phyloP scores from a whole-genome alignment of 805 yeast genomes.

The Tetrapisispora phaffii region DNA sequence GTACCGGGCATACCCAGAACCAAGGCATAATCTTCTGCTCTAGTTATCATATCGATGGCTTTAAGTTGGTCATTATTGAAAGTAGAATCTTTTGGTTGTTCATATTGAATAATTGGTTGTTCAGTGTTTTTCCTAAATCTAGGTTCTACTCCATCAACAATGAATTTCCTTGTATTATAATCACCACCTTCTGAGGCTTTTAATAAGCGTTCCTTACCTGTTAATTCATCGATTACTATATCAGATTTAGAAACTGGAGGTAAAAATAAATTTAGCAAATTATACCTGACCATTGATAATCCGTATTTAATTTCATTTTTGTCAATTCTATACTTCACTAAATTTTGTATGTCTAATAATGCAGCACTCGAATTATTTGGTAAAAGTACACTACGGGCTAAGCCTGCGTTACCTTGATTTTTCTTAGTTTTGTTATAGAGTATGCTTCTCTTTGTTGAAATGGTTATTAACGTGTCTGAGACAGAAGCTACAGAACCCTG shows the following conservation, averaged over 20 bases:
- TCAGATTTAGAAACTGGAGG: slow-evolving; percentile 25
- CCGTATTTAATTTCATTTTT: slow-evolving; percentile 70
- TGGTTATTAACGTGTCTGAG: slow-evolving; percentile 33
- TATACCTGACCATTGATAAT: slow-evolving; percentile 65
- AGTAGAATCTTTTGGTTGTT: slow-evolving; percentile 5
- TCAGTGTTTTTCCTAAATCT: slow-evolving; percentile 11
- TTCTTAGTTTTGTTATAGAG: slow-evolving; percentile 25
- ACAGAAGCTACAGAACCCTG: slow-evolving; percentile 47
- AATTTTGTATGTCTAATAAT: slow-evolving; percentile 29
- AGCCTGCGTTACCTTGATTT: slow-evolving; percentile 2
- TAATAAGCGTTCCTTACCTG: slow-evolving; percentile 6
- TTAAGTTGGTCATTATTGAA: slow-evolving; percentile 63
- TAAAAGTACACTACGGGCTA: slow-evolving; percentile 12
- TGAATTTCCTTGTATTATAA: slow-evolving; percentile 22
- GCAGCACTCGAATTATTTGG: slow-evolving; percentile 4
- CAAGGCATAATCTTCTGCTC: slow-evolving; percentile 65
- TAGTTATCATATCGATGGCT: slow-evolving; percentile 59
- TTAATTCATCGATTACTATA: slow-evolving; percentile 20
- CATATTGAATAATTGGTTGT: slow-evolving; percentile 17
- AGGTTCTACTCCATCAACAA: slow-evolving; percentile 29
- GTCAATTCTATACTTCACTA: slow-evolving; percentile 54
- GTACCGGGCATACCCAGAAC: slow-evolving; percentile 98
- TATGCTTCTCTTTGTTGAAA: slow-evolving; percentile 48
- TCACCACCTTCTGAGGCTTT: slow-evolving; percentile 32
- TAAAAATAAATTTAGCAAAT: slow-evolving; percentile 58